Evolutionary conservation across 2,329 filamentous ascomycete genomes (phyloP).

Genomic region (Colletotrichum orchidophilum): DNA sequence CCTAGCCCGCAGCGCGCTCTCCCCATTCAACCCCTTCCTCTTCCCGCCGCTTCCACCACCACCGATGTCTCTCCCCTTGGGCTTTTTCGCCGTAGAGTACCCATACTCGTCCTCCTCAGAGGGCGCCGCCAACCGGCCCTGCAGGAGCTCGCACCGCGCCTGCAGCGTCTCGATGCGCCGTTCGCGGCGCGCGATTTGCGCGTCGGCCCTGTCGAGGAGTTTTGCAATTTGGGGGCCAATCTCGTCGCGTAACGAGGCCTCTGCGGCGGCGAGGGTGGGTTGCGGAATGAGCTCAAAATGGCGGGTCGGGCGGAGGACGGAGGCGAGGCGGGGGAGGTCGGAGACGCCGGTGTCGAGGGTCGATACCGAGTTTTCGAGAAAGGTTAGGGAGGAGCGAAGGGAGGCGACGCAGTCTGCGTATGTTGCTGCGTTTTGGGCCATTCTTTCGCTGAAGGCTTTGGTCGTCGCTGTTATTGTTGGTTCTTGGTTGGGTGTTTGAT

Average conservation of each 20-base stretch:
- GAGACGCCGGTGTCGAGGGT: conserved; percentile 65
- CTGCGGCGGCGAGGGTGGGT: conserved; percentile 81
- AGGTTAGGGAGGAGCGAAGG: conserved; percentile 67
- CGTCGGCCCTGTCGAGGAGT: conserved; percentile 83
- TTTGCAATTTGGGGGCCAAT: conserved; percentile 87
- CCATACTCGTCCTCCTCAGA: conserved; percentile 37
- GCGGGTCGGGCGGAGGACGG: conserved; percentile 62
- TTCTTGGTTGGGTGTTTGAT: not conserved
- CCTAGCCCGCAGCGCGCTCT: conserved; percentile 60
- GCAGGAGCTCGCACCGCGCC: conserved; percentile 83
- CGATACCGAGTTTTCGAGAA: conserved; percentile 67
- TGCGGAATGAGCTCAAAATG: conserved; percentile 95
- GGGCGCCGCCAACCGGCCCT: conserved; percentile 64
- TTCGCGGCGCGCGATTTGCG: conserved; percentile 83
- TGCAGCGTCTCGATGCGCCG: conserved; percentile 86
- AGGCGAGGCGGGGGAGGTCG: conserved; percentile 65
- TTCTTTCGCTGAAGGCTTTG: no score
- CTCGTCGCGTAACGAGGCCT: conserved; percentile 85
- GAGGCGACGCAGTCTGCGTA: conserved; percentile 69
- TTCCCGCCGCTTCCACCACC: conserved; percentile 23
- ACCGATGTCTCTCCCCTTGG: conserved; percentile 31
- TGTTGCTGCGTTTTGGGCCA: conserved; percentile 37
- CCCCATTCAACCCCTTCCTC: conserved; percentile 57
- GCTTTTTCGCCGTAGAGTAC: conserved; percentile 38
- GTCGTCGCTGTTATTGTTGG: not conserved